Evolutionary conservation across 2,329 filamentous ascomycete genomes (phyloP), one percentile per base, ranked within the genome.

Genomic region (Exophiala oligosperma): DNA sequence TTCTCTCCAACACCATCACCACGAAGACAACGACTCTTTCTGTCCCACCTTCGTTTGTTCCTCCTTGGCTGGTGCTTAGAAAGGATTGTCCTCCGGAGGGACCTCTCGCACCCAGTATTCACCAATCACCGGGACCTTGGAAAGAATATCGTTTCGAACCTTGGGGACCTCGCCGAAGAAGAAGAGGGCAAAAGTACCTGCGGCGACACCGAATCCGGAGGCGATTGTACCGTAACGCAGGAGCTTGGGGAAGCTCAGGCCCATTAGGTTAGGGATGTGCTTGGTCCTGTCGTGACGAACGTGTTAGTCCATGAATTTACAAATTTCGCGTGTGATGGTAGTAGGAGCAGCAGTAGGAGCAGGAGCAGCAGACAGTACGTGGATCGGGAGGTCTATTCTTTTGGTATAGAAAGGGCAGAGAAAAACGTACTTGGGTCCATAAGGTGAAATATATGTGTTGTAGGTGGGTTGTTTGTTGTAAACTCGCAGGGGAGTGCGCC

Each of bases 111-210:
- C 74, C 71, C 80, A 86, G 74, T 82, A 84, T 55, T 73, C 70
- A 62, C 81, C 81, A 51, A 87, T 74, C 64, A 85, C 71, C 5
- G 84, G 84, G 26, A 86, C 68, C 74, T 84, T 81, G 73, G 80
- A 77, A 71, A 85, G 77, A 65, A 87, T 84, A 70, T 87, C 84
- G 67, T 81, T 78, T 69, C 83, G 77, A 47, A 88, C 82, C 68
- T 79, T 80, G 59, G 84, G 84, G 26, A 87, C 78, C 67, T 85
- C 84, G 67, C 82, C 81, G 74, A 87, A 83, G 79, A 87, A 84
- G 77, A 84, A 86, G 66, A 87, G 70, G 38, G 81, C 82, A 72
- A 84, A 83, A 70, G 83, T 75, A 63, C 81, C 84, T 43, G 81
- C 78, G 48, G 79, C 77, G 62, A 78, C 81, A 64, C 82, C 84